A percentile compares a stretch with the other conserved stretches of the same genome.
These are phyloP conservation scores for Pilaira anomala DNA, from an alignment of 192 early-diverging fungal species.

Conservation along the genomic window DNA sequence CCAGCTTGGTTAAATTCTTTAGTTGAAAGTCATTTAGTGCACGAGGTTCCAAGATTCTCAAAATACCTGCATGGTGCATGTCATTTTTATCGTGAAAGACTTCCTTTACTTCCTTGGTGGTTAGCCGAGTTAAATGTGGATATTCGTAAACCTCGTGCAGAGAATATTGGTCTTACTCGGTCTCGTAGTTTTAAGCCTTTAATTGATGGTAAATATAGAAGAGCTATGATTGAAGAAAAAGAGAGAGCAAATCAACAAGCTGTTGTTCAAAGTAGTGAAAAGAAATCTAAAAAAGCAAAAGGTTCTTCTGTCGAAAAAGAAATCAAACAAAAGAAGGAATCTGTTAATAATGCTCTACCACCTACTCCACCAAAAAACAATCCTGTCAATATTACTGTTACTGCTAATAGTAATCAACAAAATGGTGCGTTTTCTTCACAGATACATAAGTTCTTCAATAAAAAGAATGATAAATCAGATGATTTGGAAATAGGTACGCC, in stretches of 20 bases:
- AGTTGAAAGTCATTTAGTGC: conserved; percentile 43
- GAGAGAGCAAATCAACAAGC: conserved; percentile 23
- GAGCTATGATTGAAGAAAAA: conserved; percentile 36
- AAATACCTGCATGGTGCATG: conserved; percentile 49
- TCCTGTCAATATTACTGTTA: neutral
- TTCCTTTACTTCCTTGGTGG: conserved; percentile 49
- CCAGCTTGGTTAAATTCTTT: conserved; percentile 28
- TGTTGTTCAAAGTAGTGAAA: conserved; percentile 2
- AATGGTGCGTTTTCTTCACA: neutral
- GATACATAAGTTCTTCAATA: conserved; percentile 5
- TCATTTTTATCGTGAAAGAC: conserved; percentile 41
- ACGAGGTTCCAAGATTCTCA: conserved; percentile 50
- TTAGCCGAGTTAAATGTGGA: conserved; percentile 47
- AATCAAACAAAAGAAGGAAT: neutral
- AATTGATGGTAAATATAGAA: conserved; percentile 34
- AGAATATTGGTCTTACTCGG: conserved; percentile 32
- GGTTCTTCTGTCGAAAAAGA: neutral
- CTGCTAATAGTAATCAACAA: neutral
- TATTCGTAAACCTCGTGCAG: conserved; percentile 43
- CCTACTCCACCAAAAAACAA: neutral
- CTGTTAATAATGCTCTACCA: neutral
- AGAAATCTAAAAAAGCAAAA: neutral
- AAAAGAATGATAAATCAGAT: neutral
- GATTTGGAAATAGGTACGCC: neutral
- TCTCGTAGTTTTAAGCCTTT: conserved; percentile 37